phyloP scores from a whole-genome alignment of 495 filamentous ascomycete genomes.

The Neurospora intermedia region DNA sequence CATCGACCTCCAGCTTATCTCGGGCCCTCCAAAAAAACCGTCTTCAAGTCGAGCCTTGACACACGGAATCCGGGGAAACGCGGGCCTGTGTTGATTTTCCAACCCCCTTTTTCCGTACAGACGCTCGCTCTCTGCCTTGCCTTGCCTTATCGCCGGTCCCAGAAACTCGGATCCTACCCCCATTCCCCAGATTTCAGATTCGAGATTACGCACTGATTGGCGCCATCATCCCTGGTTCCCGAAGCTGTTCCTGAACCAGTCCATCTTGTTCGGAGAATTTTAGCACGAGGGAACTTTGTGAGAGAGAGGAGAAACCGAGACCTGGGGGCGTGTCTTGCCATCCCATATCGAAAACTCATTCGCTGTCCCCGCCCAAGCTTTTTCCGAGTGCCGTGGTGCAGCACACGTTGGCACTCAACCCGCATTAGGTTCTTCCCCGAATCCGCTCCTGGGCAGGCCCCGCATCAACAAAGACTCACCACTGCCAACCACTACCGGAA shows the following conservation, averaged over 20 bases:
- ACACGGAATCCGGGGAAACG: conserved; percentile 25
- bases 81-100: conserved; percentile 13
- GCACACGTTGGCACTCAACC: background rate
- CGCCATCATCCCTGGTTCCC: conserved; percentile 19
- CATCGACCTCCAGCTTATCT: conserved; percentile 34
- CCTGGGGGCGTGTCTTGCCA: background rate
- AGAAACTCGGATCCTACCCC: conserved; percentile 34
- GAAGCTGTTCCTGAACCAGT: conserved; percentile 14
- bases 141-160: conserved; percentile 30
- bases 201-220: conserved; percentile 43
- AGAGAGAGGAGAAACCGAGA: background rate
- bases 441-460: background rate
- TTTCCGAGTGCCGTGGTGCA: background rate
- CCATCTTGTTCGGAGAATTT: conserved; percentile 16
- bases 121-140: background rate
- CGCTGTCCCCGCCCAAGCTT: too few relatives aligned
- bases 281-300: background rate
- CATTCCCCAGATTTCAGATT: conserved; percentile 18
- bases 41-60: conserved; percentile 28
- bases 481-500: background rate
- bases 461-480: background rate
- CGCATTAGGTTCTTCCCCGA: background rate
- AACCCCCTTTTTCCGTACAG: conserved; percentile 3
- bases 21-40: conserved; percentile 21
- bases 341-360: background rate